These are phyloP conservation scores for Pseudogymnoascus sp. DNA, from an alignment of 2,329 filamentous ascomycete genomes.

Conservation along the genomic window DNA sequence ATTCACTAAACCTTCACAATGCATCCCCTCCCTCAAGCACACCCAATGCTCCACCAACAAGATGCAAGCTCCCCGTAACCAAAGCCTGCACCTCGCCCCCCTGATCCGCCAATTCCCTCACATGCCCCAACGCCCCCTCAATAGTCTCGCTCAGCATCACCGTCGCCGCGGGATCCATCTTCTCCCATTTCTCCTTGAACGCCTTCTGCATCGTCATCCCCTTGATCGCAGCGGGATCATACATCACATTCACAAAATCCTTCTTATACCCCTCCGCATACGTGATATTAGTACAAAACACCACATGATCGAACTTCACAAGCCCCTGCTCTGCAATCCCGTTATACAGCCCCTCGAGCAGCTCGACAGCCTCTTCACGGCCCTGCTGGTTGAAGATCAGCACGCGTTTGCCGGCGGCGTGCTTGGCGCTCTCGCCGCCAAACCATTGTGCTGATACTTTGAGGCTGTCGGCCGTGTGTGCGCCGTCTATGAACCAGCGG, in stretches of 20 bases:
- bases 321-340: conserved; percentile 40
- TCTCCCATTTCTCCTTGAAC: conserved; percentile 54
- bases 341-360: conserved; percentile 56
- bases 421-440: conserved; percentile 37
- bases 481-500: conserved; percentile 85
- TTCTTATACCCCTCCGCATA: conserved; percentile 53
- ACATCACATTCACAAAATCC: conserved; percentile 31
- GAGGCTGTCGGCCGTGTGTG: conserved; percentile 87
- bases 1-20: background rate
- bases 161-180: conserved; percentile 41
- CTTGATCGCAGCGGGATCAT: conserved; percentile 30
- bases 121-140: conserved; percentile 58
- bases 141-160: conserved; percentile 56
- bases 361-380: conserved; percentile 56
- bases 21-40: conserved; percentile 47
- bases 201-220: conserved; percentile 59
- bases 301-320: conserved; percentile 57
- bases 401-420: conserved; percentile 38
- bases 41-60: conserved; percentile 72
- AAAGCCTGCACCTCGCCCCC: conserved; percentile 51
- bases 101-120: conserved; percentile 35
- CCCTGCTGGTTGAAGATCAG: conserved; percentile 93
- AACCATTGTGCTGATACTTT: conserved; percentile 80
- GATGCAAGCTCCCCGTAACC: conserved; percentile 76
- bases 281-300: conserved; percentile 74